A percentile compares a stretch with the other conserved stretches of the same genome.
phyloP scores from a whole-genome alignment of 306 rosid species.

The Lotus japonicus region DNA sequence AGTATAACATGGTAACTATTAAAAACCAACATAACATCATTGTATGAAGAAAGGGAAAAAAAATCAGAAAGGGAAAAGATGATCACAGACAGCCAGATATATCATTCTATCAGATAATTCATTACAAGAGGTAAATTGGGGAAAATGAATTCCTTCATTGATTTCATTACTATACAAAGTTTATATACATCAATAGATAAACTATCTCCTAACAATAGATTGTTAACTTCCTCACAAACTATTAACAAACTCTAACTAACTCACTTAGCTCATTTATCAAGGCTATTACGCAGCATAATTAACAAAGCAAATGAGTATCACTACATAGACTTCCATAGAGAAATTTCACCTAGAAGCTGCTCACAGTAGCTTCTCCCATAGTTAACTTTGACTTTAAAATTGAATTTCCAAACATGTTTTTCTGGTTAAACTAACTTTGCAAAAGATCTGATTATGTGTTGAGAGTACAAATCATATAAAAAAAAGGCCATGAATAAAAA shows the following conservation, averaged over 20 bases:
- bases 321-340: background rate
- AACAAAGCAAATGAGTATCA: background rate
- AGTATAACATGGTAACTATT: background rate
- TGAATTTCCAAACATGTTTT: too few species aligned
- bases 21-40: constrained; percentile 1
- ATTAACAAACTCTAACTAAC: too few species aligned
- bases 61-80: background rate
- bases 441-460: constrained; percentile 16
- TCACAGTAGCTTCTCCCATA: too few species aligned
- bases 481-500: background rate
- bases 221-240: too few species aligned
- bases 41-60: background rate
- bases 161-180: too few species aligned
- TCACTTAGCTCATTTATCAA: too few species aligned
- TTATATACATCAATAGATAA: too few species aligned
- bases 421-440: background rate
- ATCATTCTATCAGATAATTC: background rate
- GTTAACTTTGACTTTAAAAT: too few species aligned
- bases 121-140: too few species aligned
- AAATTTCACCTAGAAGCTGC: background rate
- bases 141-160: too few species aligned
- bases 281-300: too few species aligned
- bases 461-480: constrained; percentile 17
- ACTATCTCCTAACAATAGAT: too few species aligned
- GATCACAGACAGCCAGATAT: background rate